These are phyloP conservation scores for Globisporangium acanthophoron DNA, from an alignment of 352 stramenopile genomes.

Conservation along the genomic window DNA sequence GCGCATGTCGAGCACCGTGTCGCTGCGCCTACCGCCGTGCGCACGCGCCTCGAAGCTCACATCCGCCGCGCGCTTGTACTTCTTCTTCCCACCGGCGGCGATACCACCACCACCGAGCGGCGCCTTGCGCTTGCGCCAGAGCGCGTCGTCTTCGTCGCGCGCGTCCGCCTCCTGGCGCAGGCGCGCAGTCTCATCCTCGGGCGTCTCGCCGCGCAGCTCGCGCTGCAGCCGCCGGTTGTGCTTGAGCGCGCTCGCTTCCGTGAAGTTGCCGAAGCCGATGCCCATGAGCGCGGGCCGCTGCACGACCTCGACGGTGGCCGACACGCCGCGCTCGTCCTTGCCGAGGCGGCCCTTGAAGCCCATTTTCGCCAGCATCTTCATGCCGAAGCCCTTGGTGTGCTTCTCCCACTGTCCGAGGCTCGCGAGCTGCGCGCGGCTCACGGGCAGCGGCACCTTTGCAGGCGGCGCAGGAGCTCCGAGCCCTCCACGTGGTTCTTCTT, in stretches of 20 bases:
- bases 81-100: slow-evolving; percentile 14
- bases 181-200: slow-evolving; percentile 27
- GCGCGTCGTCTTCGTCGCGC: slow-evolving; percentile 58
- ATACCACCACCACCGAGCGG: slow-evolving; percentile 4
- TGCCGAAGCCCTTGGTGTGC: slow-evolving; percentile 95
- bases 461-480: not conserved
- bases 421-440: slow-evolving; percentile 12
- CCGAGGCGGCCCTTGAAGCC: slow-evolving; percentile 92
- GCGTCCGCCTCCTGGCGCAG: slow-evolving; percentile 20
- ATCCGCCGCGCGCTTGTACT: slow-evolving; percentile 66
- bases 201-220: slow-evolving; percentile 81
- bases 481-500: no score
- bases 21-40: slow-evolving; percentile 29
- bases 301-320: slow-evolving; percentile 90
- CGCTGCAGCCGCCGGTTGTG: slow-evolving; percentile 91
- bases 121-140: slow-evolving; percentile 79
- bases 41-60: slow-evolving; percentile 38
- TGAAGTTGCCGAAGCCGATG: slow-evolving; percentile 92
- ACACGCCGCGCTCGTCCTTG: slow-evolving; percentile 91
- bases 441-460: not conserved
- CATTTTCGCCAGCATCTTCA: slow-evolving; percentile 96
- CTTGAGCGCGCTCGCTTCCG: slow-evolving; percentile 89
- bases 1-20: slow-evolving; percentile 88
- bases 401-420: slow-evolving; percentile 82
- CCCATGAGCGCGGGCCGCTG: slow-evolving; percentile 90